Conservation (phyloP, 2,329 filamentous ascomycete genomes). For the Dactylellina drechsleri region DNA sequence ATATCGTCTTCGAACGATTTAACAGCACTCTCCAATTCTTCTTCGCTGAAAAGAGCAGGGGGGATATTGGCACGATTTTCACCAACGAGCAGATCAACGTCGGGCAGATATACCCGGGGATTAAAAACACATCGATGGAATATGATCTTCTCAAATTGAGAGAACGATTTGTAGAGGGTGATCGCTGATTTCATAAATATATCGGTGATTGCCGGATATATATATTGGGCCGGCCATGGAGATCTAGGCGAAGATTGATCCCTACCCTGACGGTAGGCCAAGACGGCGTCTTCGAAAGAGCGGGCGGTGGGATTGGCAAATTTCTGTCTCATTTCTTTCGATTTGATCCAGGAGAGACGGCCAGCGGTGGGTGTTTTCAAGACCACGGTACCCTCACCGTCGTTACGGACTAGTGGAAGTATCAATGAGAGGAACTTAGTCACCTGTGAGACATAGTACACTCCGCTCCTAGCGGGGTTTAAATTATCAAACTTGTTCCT, state of each 20-base stretch:
- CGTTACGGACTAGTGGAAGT: constrained; percentile 26
- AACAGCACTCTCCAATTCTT: background rate
- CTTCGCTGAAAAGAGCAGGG: background rate
- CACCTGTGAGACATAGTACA: constrained; percentile 13
- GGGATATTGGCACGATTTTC: background rate
- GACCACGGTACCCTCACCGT: constrained; percentile 41
- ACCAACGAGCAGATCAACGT: constrained; percentile 16
- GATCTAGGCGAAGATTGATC: background rate
- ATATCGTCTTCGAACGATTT: background rate
- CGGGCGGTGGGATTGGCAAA: constrained; percentile 28
- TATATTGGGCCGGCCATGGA: constrained; percentile 14
- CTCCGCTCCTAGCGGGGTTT: background rate
- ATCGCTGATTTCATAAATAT: constrained; percentile 32
- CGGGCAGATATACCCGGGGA: background rate
- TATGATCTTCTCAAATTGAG: constrained; percentile 23
- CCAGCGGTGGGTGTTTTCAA: constrained; percentile 15
- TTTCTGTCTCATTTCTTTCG: constrained; percentile 6
- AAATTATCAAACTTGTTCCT: constrained; percentile 15
- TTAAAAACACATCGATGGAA: constrained; percentile 25
- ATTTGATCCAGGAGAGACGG: background rate
- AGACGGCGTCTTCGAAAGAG: constrained; percentile 1
- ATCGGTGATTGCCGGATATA: constrained; percentile 6
- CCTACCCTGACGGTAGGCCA: background rate
- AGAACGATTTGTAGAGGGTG: constrained; percentile 24
- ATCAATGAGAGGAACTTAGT: background rate